Evolutionary conservation across 176 grass and related monocot species (phyloP).

Genomic region (Phragmites australis): DNA sequence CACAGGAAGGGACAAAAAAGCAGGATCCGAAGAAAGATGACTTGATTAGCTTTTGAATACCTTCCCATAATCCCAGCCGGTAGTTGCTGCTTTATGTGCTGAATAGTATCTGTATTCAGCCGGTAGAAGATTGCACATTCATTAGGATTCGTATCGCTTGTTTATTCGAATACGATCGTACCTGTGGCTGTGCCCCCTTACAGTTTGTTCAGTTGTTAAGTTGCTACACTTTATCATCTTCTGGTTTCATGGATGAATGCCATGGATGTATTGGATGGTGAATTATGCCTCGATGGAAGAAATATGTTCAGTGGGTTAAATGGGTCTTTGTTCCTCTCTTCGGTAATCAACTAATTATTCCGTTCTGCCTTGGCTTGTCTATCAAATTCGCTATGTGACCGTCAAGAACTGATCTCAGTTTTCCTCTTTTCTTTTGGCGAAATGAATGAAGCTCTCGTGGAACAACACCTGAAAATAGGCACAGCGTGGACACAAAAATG

Average conservation of each 20-base stretch:
- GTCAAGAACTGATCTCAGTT: neutral
- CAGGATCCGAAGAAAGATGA: slow-evolving; percentile 70
- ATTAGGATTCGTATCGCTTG: slow-evolving; percentile 40
- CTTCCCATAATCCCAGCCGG: neutral
- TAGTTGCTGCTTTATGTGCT: slow-evolving; percentile 37
- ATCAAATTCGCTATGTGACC: neutral
- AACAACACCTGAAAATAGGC: slow-evolving; percentile 71
- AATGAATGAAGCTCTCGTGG: slow-evolving; percentile 56
- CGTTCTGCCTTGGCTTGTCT: neutral
- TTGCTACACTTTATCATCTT: slow-evolving; percentile 2
- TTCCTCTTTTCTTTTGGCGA: too few relatives aligned
- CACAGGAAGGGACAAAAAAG: slow-evolving; percentile 52
- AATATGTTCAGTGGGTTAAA: neutral
- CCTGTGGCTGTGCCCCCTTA: slow-evolving; percentile 8
- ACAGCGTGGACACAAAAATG: neutral
- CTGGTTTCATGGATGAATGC: slow-evolving; percentile 18
- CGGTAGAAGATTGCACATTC: slow-evolving; percentile 46
- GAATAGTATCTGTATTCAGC: slow-evolving; percentile 35
- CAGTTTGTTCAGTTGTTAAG: slow-evolving; percentile 31
- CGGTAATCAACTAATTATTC: neutral
- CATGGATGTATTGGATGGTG: slow-evolving; percentile 19
- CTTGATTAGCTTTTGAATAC: slow-evolving; percentile 78
- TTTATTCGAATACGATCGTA: slow-evolving; percentile 41
- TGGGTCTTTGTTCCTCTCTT: neutral
- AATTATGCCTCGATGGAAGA: slow-evolving; percentile 4